phyloP scores from a whole-genome alignment of 2,329 filamentous ascomycete species.

The Pseudopyrenochaeta lycopersici region DNA sequence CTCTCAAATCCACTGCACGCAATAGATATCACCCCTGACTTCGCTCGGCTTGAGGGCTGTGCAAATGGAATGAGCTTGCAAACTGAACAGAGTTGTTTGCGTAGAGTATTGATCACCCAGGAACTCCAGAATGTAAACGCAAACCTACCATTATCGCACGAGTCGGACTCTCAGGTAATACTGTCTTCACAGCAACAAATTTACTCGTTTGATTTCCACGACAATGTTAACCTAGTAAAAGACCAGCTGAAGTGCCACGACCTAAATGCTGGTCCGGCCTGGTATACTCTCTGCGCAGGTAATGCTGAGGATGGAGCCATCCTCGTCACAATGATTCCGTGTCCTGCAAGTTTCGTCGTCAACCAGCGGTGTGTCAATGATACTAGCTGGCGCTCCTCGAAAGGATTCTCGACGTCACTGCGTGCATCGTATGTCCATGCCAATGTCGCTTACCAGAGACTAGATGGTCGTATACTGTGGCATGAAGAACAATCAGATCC shows the following conservation, averaged over 20 bases:
- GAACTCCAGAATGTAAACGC: conserved; percentile 18
- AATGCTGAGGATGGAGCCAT: conserved; percentile 9
- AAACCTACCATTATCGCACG: conserved; percentile 1
- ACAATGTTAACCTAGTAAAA: conserved; percentile 10
- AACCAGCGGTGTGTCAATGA: conserved; percentile 1
- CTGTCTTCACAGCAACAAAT: conserved; percentile 16
- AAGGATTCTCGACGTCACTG: conserved; percentile 17
- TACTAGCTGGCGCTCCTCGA: conserved; percentile 6
- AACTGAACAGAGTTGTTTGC: conserved; percentile 10
- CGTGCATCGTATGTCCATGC: conserved; percentile 15
- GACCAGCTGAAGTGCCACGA: conserved; percentile 3
- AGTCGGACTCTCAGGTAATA: conserved; percentile 10
- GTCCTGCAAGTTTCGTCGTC: conserved; percentile 10
- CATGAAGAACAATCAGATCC: conserved; percentile 8
- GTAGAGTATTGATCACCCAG: conserved; percentile 16
- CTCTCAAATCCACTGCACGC: conserved; percentile 18
- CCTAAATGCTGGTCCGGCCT: conserved; percentile 11
- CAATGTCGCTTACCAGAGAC: conserved; percentile 17
- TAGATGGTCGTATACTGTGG: conserved; percentile 14
- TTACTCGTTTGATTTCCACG: conserved; percentile 15
- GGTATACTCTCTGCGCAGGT: conserved; percentile 13
- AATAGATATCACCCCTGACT: conserved; percentile 14
- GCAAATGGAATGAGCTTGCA: conserved; percentile 7
- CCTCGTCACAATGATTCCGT: conserved; percentile 10
- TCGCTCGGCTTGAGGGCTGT: conserved; percentile 4